phyloP scores from a whole-genome alignment of 495 filamentous ascomycete genomes.

The Staphylotrichum longicolle region DNA sequence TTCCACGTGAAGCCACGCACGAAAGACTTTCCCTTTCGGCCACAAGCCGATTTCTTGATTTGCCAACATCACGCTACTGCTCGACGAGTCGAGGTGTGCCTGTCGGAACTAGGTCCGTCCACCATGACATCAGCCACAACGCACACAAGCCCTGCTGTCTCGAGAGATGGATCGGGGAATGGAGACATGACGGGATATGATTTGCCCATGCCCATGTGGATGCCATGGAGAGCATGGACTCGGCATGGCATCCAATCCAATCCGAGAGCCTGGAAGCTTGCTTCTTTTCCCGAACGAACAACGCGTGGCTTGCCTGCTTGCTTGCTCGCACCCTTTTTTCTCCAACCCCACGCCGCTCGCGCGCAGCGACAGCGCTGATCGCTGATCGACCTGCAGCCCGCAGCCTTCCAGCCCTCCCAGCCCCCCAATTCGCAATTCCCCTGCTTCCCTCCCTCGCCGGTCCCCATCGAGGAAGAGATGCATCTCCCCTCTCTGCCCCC shows the following conservation, averaged over 20 bases:
- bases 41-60: background rate
- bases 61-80: background rate
- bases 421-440: conserved; percentile 3
- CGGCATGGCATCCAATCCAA: too few species aligned
- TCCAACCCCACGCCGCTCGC: background rate
- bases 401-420: background rate
- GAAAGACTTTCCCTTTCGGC: background rate
- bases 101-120: background rate
- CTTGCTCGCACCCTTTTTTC: too few species aligned
- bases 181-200: too few species aligned
- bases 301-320: background rate
- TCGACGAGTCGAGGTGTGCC: background rate
- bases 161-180: too few species aligned
- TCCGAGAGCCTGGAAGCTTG: too few species aligned
- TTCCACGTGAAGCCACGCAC: background rate
- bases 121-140: conserved; percentile 2
- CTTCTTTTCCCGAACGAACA: background rate
- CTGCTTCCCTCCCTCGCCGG: conserved; percentile 11
- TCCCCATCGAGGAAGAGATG: conserved; percentile 6
- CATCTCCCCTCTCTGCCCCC: background rate
- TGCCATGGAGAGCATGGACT: too few species aligned
- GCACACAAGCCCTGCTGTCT: too few species aligned
- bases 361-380: conserved; percentile 1
- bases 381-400: conserved; percentile 2
- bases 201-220: too few species aligned